Evolutionary conservation across 345 rosid genomes (phyloP).

Genomic region (Gossypium mustelinum): DNA sequence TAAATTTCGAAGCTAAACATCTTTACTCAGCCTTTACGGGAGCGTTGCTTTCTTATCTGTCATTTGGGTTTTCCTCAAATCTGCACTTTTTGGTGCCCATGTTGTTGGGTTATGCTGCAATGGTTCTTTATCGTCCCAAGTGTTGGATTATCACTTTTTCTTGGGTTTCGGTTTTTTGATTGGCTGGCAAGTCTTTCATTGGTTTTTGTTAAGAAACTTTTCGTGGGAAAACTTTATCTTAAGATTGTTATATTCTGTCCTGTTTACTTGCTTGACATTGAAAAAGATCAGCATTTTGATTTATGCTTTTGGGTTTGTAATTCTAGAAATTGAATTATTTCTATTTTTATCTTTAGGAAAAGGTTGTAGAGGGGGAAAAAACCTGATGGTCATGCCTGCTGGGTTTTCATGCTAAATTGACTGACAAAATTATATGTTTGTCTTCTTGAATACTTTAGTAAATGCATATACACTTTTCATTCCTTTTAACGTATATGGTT

Average conservation of each 20-base stretch:
- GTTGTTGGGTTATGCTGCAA: slow-evolving; percentile 69
- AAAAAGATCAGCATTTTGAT: not conserved
- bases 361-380: no score
- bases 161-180: slow-evolving; percentile 80
- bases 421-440: not conserved
- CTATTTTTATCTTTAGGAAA: not conserved
- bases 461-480: no score
- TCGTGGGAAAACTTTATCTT: no score
- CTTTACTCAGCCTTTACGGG: slow-evolving; percentile 65
- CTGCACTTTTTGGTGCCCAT: slow-evolving; percentile 90
- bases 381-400: no score
- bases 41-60: slow-evolving; percentile 62
- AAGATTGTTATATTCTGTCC: not conserved
- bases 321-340: not conserved
- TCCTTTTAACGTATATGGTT: no score
- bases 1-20: slow-evolving; percentile 37
- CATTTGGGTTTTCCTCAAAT: slow-evolving; percentile 85
- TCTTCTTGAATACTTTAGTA: no score
- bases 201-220: no score
- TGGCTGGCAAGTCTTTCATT: slow-evolving; percentile 53
- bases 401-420: not conserved
- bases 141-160: slow-evolving; percentile 74
- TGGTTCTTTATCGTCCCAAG: slow-evolving; percentile 59
- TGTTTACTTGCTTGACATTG: not conserved
- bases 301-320: not conserved